These are phyloP conservation scores for Saccharomycopsis synnaedendra DNA, from an alignment of 805 yeast genomes.

Conservation along the genomic window DNA sequence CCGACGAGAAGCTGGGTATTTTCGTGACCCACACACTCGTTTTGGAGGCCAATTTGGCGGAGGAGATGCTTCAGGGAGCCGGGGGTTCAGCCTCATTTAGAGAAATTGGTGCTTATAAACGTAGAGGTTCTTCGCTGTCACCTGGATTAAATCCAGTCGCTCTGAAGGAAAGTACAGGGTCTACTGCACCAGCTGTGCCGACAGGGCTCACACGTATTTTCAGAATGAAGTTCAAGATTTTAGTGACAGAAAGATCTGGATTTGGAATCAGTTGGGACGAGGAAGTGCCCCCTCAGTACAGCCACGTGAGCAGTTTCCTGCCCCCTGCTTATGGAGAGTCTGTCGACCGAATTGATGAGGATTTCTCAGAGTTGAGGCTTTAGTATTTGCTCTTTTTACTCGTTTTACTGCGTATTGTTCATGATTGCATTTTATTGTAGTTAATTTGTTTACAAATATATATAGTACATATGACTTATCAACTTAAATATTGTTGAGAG, in stretches of 20 bases:
- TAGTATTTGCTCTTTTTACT: not conserved
- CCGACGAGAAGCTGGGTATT: constrained; percentile 72
- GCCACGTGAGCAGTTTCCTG: constrained; percentile 66
- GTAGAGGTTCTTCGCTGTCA: not conserved
- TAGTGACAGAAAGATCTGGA: constrained; percentile 82
- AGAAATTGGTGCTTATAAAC: not conserved
- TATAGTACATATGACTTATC: no score
- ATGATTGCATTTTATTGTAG: not conserved
- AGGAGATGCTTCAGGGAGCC: constrained; percentile 48
- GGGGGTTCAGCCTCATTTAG: not conserved
- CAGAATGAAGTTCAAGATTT: constrained; percentile 86
- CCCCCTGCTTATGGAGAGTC: constrained; percentile 66
- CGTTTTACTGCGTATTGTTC: not conserved
- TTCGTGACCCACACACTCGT: constrained; percentile 65
- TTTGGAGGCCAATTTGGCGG: constrained; percentile 89
- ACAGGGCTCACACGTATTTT: constrained; percentile 94
- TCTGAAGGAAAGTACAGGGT: constrained; percentile 1
- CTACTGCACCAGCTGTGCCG: constrained; percentile 31
- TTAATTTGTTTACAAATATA: not conserved
- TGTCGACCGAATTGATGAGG: constrained; percentile 5
- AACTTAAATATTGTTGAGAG: no score
- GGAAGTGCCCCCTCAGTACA: constrained; percentile 96
- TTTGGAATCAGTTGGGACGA: constrained; percentile 98
- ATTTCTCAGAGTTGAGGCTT: constrained; percentile 2
- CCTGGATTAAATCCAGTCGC: not conserved